These are phyloP conservation scores for Phyllosticta citribraziliensis DNA, from an alignment of 2,329 filamentous ascomycete species.

Conservation along the genomic window DNA sequence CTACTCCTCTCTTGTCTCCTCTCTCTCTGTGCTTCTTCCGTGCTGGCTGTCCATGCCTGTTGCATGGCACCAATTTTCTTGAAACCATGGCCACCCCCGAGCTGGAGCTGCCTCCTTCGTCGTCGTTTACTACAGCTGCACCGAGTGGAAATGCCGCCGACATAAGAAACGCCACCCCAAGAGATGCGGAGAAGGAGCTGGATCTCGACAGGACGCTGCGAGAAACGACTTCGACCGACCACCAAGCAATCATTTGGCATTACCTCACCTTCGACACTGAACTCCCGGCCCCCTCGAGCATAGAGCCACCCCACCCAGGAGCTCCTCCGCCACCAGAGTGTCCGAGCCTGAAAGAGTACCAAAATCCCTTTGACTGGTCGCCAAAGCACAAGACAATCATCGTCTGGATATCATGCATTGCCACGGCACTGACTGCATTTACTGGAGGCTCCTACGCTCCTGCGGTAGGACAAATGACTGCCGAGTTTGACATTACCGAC, in stretches of 20 bases:
- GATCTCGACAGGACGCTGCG: not conserved
- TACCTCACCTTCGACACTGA: slow-evolving; percentile 55
- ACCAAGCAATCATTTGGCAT: slow-evolving; percentile 39
- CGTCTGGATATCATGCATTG: slow-evolving; percentile 63
- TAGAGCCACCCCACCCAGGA: slow-evolving; percentile 22
- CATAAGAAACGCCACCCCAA: slow-evolving; percentile 5
- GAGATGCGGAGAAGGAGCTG: slow-evolving; percentile 3
- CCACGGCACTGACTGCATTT: slow-evolving; percentile 70
- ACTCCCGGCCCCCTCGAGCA: slow-evolving; percentile 38
- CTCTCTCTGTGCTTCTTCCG: slow-evolving; percentile 3
- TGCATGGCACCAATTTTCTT: not conserved
- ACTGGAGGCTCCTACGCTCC: slow-evolving; percentile 73
- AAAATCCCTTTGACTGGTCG: slow-evolving; percentile 66
- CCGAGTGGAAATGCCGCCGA: slow-evolving; percentile 5
- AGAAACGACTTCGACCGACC: slow-evolving; percentile 1
- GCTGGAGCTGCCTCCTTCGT: slow-evolving; percentile 22
- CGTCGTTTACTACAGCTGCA: slow-evolving; percentile 12
- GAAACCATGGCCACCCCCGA: slow-evolving; percentile 29
- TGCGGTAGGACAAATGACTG: slow-evolving; percentile 53
- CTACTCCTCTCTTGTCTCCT: not conserved
- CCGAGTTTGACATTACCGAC: slow-evolving; percentile 54
- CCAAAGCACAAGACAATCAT: slow-evolving; percentile 57
- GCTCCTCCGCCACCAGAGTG: slow-evolving; percentile 40
- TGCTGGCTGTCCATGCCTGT: slow-evolving; percentile 5
- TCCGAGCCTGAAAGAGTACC: slow-evolving; percentile 57